These are phyloP conservation scores for Aspergillus latus DNA, from an alignment of 2,329 filamentous ascomycete species.

Conservation along the genomic window DNA sequence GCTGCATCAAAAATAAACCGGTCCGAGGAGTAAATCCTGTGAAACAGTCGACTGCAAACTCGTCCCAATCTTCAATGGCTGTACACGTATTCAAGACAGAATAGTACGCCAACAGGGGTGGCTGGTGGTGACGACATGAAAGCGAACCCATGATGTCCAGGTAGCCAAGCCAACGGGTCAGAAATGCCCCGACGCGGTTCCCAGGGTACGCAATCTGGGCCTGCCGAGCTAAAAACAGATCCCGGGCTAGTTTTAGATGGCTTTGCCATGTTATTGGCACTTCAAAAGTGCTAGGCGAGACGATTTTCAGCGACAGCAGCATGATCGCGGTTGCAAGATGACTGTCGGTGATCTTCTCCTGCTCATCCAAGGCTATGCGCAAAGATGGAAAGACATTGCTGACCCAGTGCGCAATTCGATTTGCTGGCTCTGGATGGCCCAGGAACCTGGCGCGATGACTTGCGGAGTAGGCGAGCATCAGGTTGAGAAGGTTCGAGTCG, in stretches of 20 bases:
- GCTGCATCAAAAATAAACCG: slow-evolving; percentile 67
- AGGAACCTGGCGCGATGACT: slow-evolving; percentile 75
- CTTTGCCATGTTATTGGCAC: slow-evolving; percentile 78
- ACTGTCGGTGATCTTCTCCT: slow-evolving; percentile 66
- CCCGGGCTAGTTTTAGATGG: slow-evolving; percentile 72
- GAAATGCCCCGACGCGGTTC: slow-evolving; percentile 67
- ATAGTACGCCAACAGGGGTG: slow-evolving; percentile 55
- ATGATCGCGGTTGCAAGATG: slow-evolving; percentile 81
- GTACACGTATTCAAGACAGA: slow-evolving; percentile 47
- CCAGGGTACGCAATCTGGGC: slow-evolving; percentile 55
- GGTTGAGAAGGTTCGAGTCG: slow-evolving; percentile 64
- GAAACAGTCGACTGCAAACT: slow-evolving; percentile 74
- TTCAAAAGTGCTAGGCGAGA: slow-evolving; percentile 77
- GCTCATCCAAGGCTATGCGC: slow-evolving; percentile 63
- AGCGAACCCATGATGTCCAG: slow-evolving; percentile 76
- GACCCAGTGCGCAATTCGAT: slow-evolving; percentile 78
- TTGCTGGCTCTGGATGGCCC: slow-evolving; percentile 69
- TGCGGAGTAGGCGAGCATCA: slow-evolving; percentile 80
- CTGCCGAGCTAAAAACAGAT: slow-evolving; percentile 69
- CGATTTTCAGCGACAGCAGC: slow-evolving; percentile 79
- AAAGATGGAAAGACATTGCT: slow-evolving; percentile 68
- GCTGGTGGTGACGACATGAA: slow-evolving; percentile 57
- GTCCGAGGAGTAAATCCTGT: slow-evolving; percentile 75
- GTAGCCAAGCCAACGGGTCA: slow-evolving; percentile 81
- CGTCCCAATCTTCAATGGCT: slow-evolving; percentile 57